Base-by-base conservation (phyloP, 176 grass and related monocot species). In the Olyra latifolia region DNA sequence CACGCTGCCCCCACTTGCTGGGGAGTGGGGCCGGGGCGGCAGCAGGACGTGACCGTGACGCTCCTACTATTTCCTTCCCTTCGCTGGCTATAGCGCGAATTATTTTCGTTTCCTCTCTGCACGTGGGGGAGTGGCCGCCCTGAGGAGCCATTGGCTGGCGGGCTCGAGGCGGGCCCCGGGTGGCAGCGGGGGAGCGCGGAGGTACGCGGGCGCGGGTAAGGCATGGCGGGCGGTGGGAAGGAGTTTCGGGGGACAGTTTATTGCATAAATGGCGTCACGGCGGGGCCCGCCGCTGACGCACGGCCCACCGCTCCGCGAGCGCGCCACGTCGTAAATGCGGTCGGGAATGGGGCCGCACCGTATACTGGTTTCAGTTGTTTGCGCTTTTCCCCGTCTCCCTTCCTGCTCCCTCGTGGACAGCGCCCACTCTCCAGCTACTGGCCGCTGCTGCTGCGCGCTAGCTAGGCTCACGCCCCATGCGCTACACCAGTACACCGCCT, bases 161-260 rank as follows among this genome's bases (percentile, higher is more conserved):
- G 0, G 2, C 0, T 0, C 0, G 0, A 2, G 0, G 0, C 0
- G 11, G n/a, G 65, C 0, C 52, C 69, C 1, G 0, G 0, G 0
- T 0, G 57, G 7, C 41, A 9, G 72, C 0, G 5, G 8, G 0
- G 0, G 7, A 0, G 0, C 4, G 0, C 3, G 5, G 22, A 71
- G 82, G 82, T 72, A 41, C 43, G 9, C 0, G 0, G 0, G 0
- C 2, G 56, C 66, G 88, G 66, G 88, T 77, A 86, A 82, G 78
- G 5, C 0, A 1, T 2, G 88, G 88, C 66, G 78, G 83, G 88
- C 88, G 88, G 88, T 89, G 78, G 58, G 4, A 16, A 61, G 42
- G 13, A 2, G n/a, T 66, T 77, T 25, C 0, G 3, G 0, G 25
- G 38, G 0, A 1, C 6, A 14, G 29, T 20, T 49, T 66, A 53